Conservation (phyloP, 768 basidiomycete genomes). For the Cystobasidium tubakii region DNA sequence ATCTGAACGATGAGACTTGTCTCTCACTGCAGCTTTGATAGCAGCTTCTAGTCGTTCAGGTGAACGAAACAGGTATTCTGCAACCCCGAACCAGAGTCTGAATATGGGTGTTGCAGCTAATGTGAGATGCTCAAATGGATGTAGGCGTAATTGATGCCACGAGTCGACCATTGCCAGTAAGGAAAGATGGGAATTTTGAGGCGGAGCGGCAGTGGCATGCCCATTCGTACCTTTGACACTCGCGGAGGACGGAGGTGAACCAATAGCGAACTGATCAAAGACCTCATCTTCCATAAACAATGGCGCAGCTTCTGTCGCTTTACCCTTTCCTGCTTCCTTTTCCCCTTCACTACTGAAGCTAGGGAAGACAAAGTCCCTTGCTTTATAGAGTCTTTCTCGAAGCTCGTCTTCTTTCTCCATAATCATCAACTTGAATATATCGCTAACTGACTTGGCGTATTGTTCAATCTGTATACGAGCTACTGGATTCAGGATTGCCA, state of each 20-base stretch:
- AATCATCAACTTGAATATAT: conserved; percentile 94
- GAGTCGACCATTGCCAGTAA: conserved; percentile 98
- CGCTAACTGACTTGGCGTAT: conserved; percentile 74
- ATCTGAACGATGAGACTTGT: conserved; percentile 73
- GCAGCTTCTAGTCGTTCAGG: conserved; percentile 60
- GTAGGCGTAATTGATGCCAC: conserved; percentile 80
- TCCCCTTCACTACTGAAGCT: background rate
- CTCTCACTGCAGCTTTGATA: conserved; percentile 66
- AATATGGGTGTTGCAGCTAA: conserved; percentile 95
- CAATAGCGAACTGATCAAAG: conserved; percentile 83
- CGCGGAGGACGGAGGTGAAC: conserved; percentile 49
- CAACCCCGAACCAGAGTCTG: conserved; percentile 91
- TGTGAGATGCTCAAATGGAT: conserved; percentile 82
- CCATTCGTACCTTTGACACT: background rate
- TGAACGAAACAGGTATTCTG: conserved; percentile 85
- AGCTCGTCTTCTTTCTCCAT: conserved; percentile 57
- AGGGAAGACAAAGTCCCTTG: conserved; percentile 70
- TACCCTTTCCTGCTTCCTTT: conserved; percentile 41
- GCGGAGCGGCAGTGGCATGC: conserved; percentile 42
- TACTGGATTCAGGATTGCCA: conserved; percentile 93
- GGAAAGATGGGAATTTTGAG: conserved; percentile 82
- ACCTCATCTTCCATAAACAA: conserved; percentile 79
- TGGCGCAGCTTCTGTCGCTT: conserved; percentile 51
- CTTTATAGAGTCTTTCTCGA: conserved; percentile 65
- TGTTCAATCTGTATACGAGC: conserved; percentile 85